Base-by-base conservation (phyloP, 495 filamentous ascomycete genomes). In the Penicillium steckii region DNA sequence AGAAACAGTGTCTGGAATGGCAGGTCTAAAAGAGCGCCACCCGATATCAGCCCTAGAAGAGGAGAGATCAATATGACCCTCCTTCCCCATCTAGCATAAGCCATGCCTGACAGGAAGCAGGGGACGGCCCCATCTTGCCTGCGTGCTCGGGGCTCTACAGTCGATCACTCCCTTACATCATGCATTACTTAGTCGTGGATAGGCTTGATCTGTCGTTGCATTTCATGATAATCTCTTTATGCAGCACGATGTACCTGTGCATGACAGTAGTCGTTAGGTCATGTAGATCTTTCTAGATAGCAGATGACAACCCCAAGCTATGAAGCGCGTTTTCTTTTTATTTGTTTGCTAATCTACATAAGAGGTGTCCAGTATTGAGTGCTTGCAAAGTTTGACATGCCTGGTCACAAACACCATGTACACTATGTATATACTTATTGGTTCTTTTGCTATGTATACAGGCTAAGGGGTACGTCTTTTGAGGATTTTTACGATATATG, bases 91-190 rank as follows among this genome's bases (percentile, higher is more conserved):
- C 18, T 22, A 21, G 18, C 18, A 7, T 25, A 46, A 35, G 51
- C n/a, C 37, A 52, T 55, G 57, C 52, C 43, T 55, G 57, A 55
- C 57, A 56, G 57, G 29, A 60, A 55, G 52, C 45, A 60, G 52
- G 57, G 57, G 52, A 30, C 10, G 13, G 13, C 40, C n/a, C 17
- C 46, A 46, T 56, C 57, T 53, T 46, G 26, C 27, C 27, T 27
- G 37, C 45, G 47, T 46, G 18, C 22, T 26, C 49, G 43, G 37
- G 27, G 35, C 44, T 25, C 49, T 52, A 41, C 43, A 46, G 42
- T 13, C 3, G 48, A 52, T 49, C 53, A 41, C 57, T 59, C 53
- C 49, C 57, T 59, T 56, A 47, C 51, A 21, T 45, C 53, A 48
- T 48, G 57, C 53, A 47, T 13, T 17, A 37, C 33, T 37, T n/a